Evolutionary conservation across 805 yeast genomes (phyloP).

Genomic region (Yarrowia divulgata): DNA sequence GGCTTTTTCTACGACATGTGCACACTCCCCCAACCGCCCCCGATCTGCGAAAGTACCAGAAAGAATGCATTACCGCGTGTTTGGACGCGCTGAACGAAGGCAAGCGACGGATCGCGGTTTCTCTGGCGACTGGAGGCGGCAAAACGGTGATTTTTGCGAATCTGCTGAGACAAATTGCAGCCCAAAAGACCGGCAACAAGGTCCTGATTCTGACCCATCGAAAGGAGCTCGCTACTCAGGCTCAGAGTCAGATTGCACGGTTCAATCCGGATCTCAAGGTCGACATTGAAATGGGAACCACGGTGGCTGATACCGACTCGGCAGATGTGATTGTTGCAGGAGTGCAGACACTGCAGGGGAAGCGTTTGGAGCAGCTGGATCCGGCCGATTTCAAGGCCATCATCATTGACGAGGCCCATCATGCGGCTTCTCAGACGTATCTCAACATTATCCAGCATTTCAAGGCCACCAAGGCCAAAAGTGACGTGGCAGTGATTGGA

Average conservation of each 20-base stretch:
- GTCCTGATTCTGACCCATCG: slow-evolving; percentile 78
- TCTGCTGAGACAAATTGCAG: slow-evolving; percentile 49
- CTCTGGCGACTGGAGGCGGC: slow-evolving; percentile 94
- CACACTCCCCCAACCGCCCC: slow-evolving; percentile 1
- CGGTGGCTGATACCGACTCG: slow-evolving; percentile 51
- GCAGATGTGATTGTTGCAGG: slow-evolving; percentile 80
- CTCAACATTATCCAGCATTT: slow-evolving; percentile 65
- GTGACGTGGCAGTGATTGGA: slow-evolving; percentile 70
- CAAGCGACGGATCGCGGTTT: slow-evolving; percentile 71
- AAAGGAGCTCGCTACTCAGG: slow-evolving; percentile 78
- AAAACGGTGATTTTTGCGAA: slow-evolving; percentile 62
- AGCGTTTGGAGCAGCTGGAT: slow-evolving; percentile 60
- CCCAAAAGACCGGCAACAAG: slow-evolving; percentile 49
- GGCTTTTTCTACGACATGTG: neutral
- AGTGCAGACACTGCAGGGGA: slow-evolving; percentile 66
- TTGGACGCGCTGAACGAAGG: slow-evolving; percentile 58
- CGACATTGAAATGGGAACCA: slow-evolving; percentile 73
- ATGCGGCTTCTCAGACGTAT: slow-evolving; percentile 79
- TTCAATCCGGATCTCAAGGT: slow-evolving; percentile 61
- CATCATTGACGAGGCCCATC: slow-evolving; percentile 92
- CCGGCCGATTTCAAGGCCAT: slow-evolving; percentile 72
- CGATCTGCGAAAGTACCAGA: slow-evolving; percentile 64
- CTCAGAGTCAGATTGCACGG: slow-evolving; percentile 57
- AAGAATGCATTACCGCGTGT: slow-evolving; percentile 68
- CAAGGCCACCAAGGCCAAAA: slow-evolving; percentile 53